phyloP scores from a whole-genome alignment of 129 eudicot genomes.

The Saposhnikovia divaricata region DNA sequence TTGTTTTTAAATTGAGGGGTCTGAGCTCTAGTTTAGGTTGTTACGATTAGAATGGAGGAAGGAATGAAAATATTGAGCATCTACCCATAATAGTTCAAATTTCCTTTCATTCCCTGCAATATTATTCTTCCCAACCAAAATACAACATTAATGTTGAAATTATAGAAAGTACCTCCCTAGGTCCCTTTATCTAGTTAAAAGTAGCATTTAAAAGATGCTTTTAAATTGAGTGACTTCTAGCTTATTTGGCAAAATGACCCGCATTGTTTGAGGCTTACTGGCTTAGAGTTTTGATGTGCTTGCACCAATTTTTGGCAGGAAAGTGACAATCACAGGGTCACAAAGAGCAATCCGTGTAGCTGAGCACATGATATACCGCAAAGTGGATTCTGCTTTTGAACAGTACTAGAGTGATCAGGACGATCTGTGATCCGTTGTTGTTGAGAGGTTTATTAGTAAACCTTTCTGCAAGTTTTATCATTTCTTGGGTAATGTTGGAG shows the following conservation, averaged over 20 bases:
- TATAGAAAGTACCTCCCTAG: not conserved
- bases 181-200: not conserved
- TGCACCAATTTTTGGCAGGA: constrained; percentile 36
- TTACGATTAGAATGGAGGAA: too few species aligned
- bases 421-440: not conserved
- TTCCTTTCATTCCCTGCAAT: too few species aligned
- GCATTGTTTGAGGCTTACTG: not conserved
- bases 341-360: constrained; percentile 70
- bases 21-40: too few species aligned
- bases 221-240: not conserved
- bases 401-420: constrained; percentile 24
- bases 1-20: too few species aligned
- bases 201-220: not conserved
- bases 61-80: too few species aligned
- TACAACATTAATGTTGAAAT: not conserved
- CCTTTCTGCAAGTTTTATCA: not conserved
- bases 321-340: constrained; percentile 80
- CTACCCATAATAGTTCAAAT: too few species aligned
- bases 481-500: not conserved
- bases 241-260: not conserved
- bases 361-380: constrained; percentile 69
- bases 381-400: constrained; percentile 48
- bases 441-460: constrained; percentile 11
- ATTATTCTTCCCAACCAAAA: too few species aligned
- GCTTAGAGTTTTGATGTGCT: not conserved